These are phyloP conservation scores for Pseudocercospora pini-densiflorae DNA, from an alignment of 2,329 filamentous ascomycete species.

Conservation along the genomic window DNA sequence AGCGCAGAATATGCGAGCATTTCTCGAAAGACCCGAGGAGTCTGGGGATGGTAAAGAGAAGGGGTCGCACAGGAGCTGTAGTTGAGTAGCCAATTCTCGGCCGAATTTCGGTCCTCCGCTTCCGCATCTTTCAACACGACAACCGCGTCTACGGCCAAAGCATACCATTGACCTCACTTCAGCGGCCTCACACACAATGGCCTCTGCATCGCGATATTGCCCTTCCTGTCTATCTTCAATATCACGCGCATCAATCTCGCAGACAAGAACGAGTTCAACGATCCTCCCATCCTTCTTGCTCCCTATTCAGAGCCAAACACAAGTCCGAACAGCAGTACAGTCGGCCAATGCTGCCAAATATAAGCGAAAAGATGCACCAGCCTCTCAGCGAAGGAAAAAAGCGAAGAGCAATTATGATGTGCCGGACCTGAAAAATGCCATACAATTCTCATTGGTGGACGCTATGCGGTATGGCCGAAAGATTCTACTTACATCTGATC, in stretches of 20 bases:
- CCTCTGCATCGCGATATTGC: conserved; percentile 31
- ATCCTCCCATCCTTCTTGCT: conserved; percentile 29
- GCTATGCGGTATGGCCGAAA: conserved; percentile 73
- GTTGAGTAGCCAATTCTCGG: not conserved
- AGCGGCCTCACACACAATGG: conserved; percentile 23
- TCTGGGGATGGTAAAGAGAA: too few relatives aligned
- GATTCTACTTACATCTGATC: not conserved
- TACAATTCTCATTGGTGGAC: conserved; percentile 83
- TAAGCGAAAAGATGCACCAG: conserved; percentile 47
- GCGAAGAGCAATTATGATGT: conserved; percentile 68
- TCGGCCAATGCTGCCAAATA: conserved; percentile 46
- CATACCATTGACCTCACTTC: not conserved
- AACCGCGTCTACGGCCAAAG: not conserved
- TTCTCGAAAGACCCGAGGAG: too few relatives aligned
- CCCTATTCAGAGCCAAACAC: conserved; percentile 39
- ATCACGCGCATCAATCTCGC: conserved; percentile 19
- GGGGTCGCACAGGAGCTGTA: too few relatives aligned
- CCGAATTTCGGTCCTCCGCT: not conserved
- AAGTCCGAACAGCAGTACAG: conserved; percentile 46
- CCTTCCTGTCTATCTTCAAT: conserved; percentile 34
- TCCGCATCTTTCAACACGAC: not conserved
- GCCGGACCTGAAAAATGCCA: conserved; percentile 65
- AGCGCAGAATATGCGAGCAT: too few relatives aligned
- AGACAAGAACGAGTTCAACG: conserved; percentile 22
- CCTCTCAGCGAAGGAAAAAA: conserved; percentile 67